These are phyloP conservation scores for Fraxinus americana DNA, from an alignment of 257 asterid genomes.

Conservation along the genomic window DNA sequence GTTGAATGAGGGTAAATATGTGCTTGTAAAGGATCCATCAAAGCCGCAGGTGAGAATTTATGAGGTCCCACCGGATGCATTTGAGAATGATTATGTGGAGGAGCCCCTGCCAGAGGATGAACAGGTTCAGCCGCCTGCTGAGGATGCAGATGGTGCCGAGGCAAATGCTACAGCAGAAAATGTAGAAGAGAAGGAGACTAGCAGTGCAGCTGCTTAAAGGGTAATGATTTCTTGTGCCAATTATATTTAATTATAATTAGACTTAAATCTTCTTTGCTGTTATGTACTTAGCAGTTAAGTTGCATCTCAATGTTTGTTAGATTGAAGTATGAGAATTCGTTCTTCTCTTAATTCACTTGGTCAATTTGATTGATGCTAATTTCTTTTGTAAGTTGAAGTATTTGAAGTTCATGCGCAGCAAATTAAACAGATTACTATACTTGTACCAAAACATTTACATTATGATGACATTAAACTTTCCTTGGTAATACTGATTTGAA, in stretches of 20 bases:
- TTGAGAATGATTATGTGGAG: conserved; percentile 95
- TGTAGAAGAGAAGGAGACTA: conserved; percentile 49
- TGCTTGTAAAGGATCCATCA: conserved; percentile 92
- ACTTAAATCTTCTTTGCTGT: too few species aligned
- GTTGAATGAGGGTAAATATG: conserved; percentile 92
- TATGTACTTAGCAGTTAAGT: too few species aligned
- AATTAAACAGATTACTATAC: too few species aligned
- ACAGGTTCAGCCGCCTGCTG: conserved; percentile 94
- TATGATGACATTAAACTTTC: too few species aligned
- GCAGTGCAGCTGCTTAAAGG: conserved; percentile 51
- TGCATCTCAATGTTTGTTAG: too few species aligned
- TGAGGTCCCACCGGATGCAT: conserved; percentile 97
- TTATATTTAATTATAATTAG: not conserved
- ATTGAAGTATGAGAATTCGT: too few species aligned
- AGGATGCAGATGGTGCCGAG: conserved; percentile 62
- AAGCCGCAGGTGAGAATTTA: conserved; percentile 96
- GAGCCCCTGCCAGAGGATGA: conserved; percentile 97
- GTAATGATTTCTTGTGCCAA: conserved; percentile 20
- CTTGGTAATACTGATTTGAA: too few species aligned
- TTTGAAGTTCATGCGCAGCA: too few species aligned
- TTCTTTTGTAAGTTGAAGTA: too few species aligned
- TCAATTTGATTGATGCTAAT: too few species aligned
- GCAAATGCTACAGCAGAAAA: conserved; percentile 44
- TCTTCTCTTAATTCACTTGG: too few species aligned
- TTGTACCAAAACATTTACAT: too few species aligned